These are phyloP conservation scores for Euptelea pleiosperma DNA, from an alignment of 164 flowering plant genomes.

Conservation along the genomic window DNA sequence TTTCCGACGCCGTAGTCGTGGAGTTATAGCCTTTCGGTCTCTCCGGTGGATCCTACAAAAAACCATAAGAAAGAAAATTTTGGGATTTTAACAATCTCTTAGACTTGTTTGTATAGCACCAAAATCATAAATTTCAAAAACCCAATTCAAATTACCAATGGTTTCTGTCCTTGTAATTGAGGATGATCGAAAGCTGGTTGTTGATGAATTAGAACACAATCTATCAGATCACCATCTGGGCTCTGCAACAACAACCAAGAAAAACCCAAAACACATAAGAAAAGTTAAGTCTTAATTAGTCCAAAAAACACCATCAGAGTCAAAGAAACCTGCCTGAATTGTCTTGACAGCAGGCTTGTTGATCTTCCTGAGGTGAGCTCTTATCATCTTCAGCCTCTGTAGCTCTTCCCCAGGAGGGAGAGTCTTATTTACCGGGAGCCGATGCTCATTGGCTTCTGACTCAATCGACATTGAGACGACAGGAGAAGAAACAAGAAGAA, in stretches of 20 bases:
- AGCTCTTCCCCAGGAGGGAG: constrained; percentile 51
- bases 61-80: not conserved
- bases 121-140: not conserved
- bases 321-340: constrained; percentile 49
- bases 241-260: constrained; percentile 49
- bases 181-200: constrained; percentile 99
- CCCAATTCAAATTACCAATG: constrained; percentile 48
- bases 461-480: constrained; percentile 14
- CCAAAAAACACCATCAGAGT: constrained; percentile 5
- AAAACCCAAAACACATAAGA: not conserved
- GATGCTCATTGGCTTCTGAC: not conserved
- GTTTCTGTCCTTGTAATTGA: constrained; percentile 68
- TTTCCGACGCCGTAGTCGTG: constrained; percentile 28
- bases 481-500: constrained; percentile 42
- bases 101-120: not conserved
- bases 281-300: constrained; percentile 1
- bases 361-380: constrained; percentile 62
- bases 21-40: constrained; percentile 56
- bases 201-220: constrained; percentile 77
- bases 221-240: constrained; percentile 93
- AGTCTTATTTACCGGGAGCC: constrained; percentile 32
- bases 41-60: constrained; percentile 76
- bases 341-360: constrained; percentile 86
- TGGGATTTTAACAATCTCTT: not conserved
- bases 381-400: constrained; percentile 52